Conservation (phyloP, 192 early-diverging fungal genomes). For the Coemansia sp. region DNA sequence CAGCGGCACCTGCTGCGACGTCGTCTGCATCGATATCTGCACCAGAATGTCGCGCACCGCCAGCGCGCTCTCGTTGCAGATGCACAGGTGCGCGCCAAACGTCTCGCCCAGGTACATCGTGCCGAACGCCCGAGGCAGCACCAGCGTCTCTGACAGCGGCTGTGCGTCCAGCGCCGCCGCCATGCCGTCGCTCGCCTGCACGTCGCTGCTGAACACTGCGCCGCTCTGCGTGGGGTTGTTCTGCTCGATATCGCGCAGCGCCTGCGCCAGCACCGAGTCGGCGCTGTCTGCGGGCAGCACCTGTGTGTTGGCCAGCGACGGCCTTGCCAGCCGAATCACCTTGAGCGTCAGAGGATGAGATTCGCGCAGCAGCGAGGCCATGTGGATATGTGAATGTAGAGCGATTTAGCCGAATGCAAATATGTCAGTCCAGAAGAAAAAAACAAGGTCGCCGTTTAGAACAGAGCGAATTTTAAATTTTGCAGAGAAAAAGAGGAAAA, state of each 20-base stretch:
- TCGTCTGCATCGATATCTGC: constrained; percentile 84
- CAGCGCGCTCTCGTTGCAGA: constrained; percentile 77
- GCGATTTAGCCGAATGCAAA: not conserved
- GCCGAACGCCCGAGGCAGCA: constrained; percentile 83
- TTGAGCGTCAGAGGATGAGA: constrained; percentile 79
- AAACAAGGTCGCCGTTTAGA: too few relatives aligned
- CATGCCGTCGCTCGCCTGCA: constrained; percentile 27
- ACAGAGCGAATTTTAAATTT: too few relatives aligned
- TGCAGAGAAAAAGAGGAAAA: too few relatives aligned
- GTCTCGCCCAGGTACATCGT: constrained; percentile 95
- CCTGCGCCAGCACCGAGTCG: constrained; percentile 30
- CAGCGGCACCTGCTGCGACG: constrained; percentile 59
- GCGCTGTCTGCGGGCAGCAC: constrained; percentile 44
- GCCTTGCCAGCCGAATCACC: constrained; percentile 87
- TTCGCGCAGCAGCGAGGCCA: constrained; percentile 51
- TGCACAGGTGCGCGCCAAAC: constrained; percentile 78
- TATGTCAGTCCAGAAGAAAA: not conserved
- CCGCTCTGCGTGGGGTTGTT: constrained; percentile 49
- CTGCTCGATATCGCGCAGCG: constrained; percentile 42
- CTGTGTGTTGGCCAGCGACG: constrained; percentile 57
- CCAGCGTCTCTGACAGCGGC: constrained; percentile 64
- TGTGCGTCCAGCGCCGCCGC: constrained; percentile 59
- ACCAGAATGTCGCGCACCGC: constrained; percentile 71
- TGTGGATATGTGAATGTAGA: not conserved
- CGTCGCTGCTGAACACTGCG: constrained; percentile 28